Evolutionary conservation across 768 basidiomycete species (phyloP), one percentile per base, ranked within the genome.

Genomic region (Pulveroboletus sp.): DNA sequence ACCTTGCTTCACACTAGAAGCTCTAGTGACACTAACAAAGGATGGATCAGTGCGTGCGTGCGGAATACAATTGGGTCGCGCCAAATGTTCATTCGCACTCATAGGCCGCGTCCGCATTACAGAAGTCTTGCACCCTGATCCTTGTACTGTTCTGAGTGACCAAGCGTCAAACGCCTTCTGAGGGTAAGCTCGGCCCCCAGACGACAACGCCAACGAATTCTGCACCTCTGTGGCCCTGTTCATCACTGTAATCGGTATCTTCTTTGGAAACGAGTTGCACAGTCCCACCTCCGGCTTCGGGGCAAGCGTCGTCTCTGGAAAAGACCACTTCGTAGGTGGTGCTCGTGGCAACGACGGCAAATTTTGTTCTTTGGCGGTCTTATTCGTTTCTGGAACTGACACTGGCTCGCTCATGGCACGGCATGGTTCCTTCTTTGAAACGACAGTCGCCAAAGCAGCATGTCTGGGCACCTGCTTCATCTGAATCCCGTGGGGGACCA

Each of bases 61-160:
- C 2, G 39, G 54, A 51, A 50, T 7, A n/a, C 54, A 50, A 32
- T 38, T 35, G 0, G 43, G 43, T 15, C 43, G 47, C 5, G 43
- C 18, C 1, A 35, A 31, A n/a, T 15, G 35, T 41, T 42, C 10
- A 1, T 26, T n/a, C 36, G 13, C 5, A 15, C 9, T 14, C 9
- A 15, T 35, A 26, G 2, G 10, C 21, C 6, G 44, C 1, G 15
- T 27, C 4, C 14, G 8, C 8, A 10, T 18, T 26, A 8, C 30
- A 13, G 5, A 2, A 8, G 4, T 14, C 10, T 11, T 17, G 27
- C 2, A 3, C 18, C 15, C 26, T 14, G 32, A 21, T 39, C 13
- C 33, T 30, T 43, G 10, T 14, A 26, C 18, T 11, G 17, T 2
- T 5, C 9, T 37, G 14, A n/a, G 7, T 2, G 31, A 14, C 36